phyloP scores from a whole-genome alignment of 2,329 filamentous ascomycete genomes.

The Elsinoe fawcettii region DNA sequence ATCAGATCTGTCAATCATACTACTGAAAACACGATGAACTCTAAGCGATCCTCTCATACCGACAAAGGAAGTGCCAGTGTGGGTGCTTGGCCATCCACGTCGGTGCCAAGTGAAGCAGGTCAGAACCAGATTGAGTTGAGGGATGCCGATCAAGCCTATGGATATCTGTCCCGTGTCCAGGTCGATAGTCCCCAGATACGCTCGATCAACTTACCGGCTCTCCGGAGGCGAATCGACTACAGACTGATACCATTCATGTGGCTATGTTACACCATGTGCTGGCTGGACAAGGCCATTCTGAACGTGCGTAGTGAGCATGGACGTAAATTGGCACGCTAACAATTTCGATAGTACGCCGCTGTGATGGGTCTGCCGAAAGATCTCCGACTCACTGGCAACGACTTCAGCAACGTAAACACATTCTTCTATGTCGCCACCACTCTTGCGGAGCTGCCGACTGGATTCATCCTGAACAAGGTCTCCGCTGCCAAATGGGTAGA shows the following conservation, averaged over 20 bases:
- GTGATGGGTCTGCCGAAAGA: slow-evolving; percentile 57
- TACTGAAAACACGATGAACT: neutral
- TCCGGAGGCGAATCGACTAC: slow-evolving; percentile 52
- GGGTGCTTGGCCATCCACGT: neutral
- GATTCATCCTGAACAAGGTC: slow-evolving; percentile 47
- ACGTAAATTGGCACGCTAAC: neutral
- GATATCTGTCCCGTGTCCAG: slow-evolving; percentile 9
- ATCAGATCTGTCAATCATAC: neutral
- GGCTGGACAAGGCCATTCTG: slow-evolving; percentile 56
- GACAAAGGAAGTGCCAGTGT: neutral
- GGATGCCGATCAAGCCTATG: slow-evolving; percentile 15
- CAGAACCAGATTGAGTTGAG: neutral
- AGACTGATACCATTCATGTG: slow-evolving; percentile 56
- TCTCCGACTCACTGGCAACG: slow-evolving; percentile 48
- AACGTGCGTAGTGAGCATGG: slow-evolving; percentile 43
- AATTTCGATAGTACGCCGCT: slow-evolving; percentile 47
- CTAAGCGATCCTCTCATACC: slow-evolving; percentile 8
- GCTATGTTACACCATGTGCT: slow-evolving; percentile 53
- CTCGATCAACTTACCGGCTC: slow-evolving; percentile 30
- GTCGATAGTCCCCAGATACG: slow-evolving; percentile 20
- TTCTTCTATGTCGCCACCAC: slow-evolving; percentile 56
- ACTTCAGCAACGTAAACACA: slow-evolving; percentile 56
- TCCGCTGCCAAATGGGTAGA: slow-evolving; percentile 48
- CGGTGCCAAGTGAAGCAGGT: neutral
- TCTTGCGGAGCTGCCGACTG: slow-evolving; percentile 53